Percentiles rank a stretch among this genome's conserved stretches.
Evolutionary conservation across 2,329 filamentous ascomycete genomes (phyloP).

Genomic region (Diplodia seriata): DNA sequence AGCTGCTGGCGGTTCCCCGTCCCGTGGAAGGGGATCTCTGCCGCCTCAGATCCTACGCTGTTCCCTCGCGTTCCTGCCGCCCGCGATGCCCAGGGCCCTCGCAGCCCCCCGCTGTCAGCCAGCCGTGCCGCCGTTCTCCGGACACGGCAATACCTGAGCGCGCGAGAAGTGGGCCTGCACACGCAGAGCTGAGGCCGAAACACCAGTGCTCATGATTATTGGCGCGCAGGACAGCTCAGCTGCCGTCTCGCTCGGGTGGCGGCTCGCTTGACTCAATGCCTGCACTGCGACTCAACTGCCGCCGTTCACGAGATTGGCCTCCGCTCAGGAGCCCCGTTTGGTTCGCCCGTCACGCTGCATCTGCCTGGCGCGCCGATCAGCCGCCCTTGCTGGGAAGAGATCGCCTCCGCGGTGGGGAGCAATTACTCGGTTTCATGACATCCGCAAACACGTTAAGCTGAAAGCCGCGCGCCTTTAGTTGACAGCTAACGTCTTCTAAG

Average conservation of each 20-base stretch:
- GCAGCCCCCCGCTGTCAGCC: background rate
- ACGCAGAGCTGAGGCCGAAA: background rate
- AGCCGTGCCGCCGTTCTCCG: background rate
- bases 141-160: background rate
- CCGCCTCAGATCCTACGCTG: background rate
- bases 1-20: background rate
- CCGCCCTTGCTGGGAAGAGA: slow-evolving; percentile 4
- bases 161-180: background rate
- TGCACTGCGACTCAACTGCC: background rate
- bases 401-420: background rate
- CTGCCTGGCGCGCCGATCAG: slow-evolving; percentile 3
- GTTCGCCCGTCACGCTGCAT: background rate
- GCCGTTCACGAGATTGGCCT: background rate
- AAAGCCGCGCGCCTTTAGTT: background rate
- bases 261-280: background rate
- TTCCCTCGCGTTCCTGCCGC: background rate
- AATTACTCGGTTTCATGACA: background rate
- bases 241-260: background rate
- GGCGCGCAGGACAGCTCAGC: slow-evolving; percentile 1
- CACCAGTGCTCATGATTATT: background rate
- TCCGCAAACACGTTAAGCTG: background rate
- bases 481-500: slow-evolving; percentile 20
- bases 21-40: background rate
- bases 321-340: background rate
- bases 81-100: background rate